Conservation (phyloP, 345 rosid genomes). For the Moringa oleifera region DNA sequence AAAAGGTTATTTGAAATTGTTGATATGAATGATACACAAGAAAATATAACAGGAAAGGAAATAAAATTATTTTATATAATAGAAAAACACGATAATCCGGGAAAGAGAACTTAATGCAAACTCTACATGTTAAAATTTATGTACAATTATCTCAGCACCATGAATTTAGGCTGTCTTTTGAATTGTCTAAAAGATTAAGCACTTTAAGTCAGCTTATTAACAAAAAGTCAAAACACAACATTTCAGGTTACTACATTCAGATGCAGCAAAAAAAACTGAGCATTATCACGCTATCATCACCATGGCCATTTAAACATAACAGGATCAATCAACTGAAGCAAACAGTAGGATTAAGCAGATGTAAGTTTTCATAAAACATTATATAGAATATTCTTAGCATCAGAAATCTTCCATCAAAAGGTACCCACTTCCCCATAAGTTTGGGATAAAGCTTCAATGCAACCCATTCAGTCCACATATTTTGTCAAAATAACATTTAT, state of each 20-base stretch:
- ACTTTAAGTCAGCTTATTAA: neutral
- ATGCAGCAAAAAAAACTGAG: neutral
- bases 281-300: neutral
- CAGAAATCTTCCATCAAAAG: neutral
- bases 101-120: no score
- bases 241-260: neutral
- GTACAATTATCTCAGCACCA: neutral
- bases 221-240: no score
- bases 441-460: neutral
- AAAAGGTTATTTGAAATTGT: no score
- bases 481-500: neutral
- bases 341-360: neutral
- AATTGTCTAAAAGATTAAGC: no score
- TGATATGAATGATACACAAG: neutral
- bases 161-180: neutral
- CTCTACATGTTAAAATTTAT: no score
- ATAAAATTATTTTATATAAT: no score
- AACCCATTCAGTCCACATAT: neutral
- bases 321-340: neutral
- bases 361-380: neutral
- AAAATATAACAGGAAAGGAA: neutral
- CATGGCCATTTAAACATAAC: neutral
- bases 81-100: no score
- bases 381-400: neutral
- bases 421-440: neutral